Evolutionary conservation across 257 asterid genomes (phyloP), one percentile per base, ranked within the genome.

Genomic region (Forsythia viridissima): DNA sequence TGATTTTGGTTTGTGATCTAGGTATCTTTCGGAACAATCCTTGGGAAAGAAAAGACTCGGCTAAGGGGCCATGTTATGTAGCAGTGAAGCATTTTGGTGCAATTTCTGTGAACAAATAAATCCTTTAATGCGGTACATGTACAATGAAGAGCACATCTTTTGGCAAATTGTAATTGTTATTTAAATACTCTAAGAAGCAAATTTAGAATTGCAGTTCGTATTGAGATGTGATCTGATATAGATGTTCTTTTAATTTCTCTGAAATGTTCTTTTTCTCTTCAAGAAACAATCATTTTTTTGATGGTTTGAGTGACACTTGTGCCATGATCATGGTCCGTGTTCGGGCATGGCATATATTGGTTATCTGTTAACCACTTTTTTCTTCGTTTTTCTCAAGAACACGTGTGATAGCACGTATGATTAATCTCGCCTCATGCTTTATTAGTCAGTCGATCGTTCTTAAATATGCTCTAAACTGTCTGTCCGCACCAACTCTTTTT

Each of bases 11-110:
- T 44, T 76, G 78, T 52, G 68, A 82, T 74, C 39, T 70, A 91
- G 94, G 86, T 91, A 89, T 68, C 80, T 88, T 44, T 72, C 91
- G 6, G 92, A 86, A 86, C 91, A 88, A 78, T 84, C 89, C 51
- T 71, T 55, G 73, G 88, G 79, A 8, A 83, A 80, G 78, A 81
- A 84, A 48, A 81, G 68, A 73, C 77, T 20, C 24, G 77, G 43
- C 74, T 83, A 70, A 76, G 82, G 11, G 15, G 18, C 66, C 63
- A 11, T 75, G 70, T 21, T 18, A 52, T 13, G 81, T 68, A 57
- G 36, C 18, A 67, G 51, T 65, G 18, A 57, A 59, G 18, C 30
- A 24, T 21, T 52, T 40, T 51, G 4, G 30, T 10, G 55, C 16
- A 36, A 24, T 30, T 76, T 57, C 67, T 48, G 65, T 38, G 43